A percentile compares a stretch with the other conserved stretches of the same genome.
These are phyloP conservation scores for Leishmania aethiopica DNA, from an alignment of 208 protist genomes.

Conservation along the genomic window DNA sequence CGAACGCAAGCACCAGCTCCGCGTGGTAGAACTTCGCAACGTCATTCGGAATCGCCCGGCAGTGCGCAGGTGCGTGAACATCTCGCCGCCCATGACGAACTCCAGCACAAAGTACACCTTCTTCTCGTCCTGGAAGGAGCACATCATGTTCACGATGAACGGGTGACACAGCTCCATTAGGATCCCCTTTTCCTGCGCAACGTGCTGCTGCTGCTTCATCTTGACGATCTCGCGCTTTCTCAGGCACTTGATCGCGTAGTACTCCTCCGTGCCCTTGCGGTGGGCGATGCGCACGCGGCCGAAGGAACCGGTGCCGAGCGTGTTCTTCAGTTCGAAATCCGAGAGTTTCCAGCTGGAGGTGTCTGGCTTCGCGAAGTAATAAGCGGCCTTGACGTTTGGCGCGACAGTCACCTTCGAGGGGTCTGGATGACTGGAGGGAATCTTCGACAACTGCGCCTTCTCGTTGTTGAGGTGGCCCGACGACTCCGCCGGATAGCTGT, in stretches of 20 bases:
- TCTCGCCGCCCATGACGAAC: constrained; percentile 93
- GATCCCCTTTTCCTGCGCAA: constrained; percentile 92
- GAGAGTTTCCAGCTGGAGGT: constrained; percentile 72
- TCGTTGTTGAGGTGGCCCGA: constrained; percentile 6
- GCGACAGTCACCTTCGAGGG: neutral
- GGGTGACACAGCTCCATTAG: constrained; percentile 92
- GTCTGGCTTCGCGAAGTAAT: constrained; percentile 67
- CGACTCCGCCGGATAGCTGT: constrained; percentile 3
- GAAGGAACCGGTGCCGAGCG: constrained; percentile 94
- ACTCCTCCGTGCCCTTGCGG: constrained; percentile 78
- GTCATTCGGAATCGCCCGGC: constrained; percentile 85
- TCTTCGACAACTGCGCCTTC: neutral
- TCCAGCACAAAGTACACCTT: constrained; percentile 94
- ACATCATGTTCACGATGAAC: constrained; percentile 94
- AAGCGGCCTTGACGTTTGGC: neutral
- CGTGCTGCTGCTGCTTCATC: constrained; percentile 88
- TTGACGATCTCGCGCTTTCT: constrained; percentile 90
- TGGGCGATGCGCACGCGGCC: constrained; percentile 91
- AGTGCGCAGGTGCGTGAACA: constrained; percentile 89
- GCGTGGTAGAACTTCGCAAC: constrained; percentile 93
- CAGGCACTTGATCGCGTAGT: constrained; percentile 93
- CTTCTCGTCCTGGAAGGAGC: constrained; percentile 94
- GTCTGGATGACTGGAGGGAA: constrained; percentile 17
- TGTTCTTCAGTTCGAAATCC: constrained; percentile 87
- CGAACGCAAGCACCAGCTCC: constrained; percentile 91